These are phyloP conservation scores for Suillus cothurnatus DNA, from an alignment of 768 basidiomycete species.

Conservation along the genomic window DNA sequence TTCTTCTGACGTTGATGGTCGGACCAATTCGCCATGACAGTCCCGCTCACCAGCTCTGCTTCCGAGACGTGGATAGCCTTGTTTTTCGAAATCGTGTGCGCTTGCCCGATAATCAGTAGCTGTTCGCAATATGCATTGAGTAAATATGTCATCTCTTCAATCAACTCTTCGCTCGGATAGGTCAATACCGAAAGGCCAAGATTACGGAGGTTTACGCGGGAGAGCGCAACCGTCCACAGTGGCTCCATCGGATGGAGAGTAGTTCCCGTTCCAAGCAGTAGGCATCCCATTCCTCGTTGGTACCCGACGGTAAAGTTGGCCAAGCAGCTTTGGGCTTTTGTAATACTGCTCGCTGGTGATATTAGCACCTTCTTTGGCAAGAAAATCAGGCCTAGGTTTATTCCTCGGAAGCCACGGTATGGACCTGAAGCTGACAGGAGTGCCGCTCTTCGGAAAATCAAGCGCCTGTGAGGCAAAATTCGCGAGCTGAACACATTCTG, in stretches of 20 bases:
- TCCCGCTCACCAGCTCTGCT: constrained; percentile 47
- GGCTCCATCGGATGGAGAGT: constrained; percentile 30
- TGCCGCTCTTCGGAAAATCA: constrained; percentile 41
- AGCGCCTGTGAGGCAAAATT: constrained; percentile 60
- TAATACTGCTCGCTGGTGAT: constrained; percentile 42
- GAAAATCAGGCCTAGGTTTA: constrained; percentile 60
- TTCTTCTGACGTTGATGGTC: constrained; percentile 45
- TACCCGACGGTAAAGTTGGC: constrained; percentile 58
- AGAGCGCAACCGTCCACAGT: constrained; percentile 29
- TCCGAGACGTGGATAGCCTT: constrained; percentile 38
- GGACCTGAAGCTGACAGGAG: constrained; percentile 32
- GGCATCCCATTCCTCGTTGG: constrained; percentile 37
- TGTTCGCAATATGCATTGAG: constrained; percentile 39
- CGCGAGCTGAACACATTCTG: constrained; percentile 58
- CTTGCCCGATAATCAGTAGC: constrained; percentile 35
- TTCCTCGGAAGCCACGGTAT: constrained; percentile 46
- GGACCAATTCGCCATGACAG: constrained; percentile 45
- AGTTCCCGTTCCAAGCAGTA: constrained; percentile 16
- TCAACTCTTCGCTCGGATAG: constrained; percentile 26
- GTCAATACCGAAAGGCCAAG: constrained; percentile 34
- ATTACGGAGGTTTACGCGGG: constrained; percentile 21
- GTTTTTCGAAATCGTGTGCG: constrained; percentile 40
- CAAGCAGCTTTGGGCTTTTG: constrained; percentile 55
- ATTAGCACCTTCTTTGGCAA: constrained; percentile 56
- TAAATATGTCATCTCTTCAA: constrained; percentile 39